Evolutionary conservation across 2,329 filamentous ascomycete species (phyloP), one percentile per base, ranked within the genome.

Genomic region (Nothophoma quercina): DNA sequence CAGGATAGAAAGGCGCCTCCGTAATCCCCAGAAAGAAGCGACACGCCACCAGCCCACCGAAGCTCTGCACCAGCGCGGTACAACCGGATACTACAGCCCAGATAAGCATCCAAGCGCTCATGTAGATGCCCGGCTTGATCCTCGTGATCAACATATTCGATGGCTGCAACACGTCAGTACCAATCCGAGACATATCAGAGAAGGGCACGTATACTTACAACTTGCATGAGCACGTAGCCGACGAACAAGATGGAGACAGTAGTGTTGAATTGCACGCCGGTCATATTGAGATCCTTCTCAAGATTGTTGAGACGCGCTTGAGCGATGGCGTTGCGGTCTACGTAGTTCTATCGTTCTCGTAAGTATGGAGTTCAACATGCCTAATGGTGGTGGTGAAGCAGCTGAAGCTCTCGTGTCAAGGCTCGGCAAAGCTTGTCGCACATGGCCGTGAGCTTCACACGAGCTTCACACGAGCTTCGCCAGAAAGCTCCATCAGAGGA

Each of bases 291-390:
- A 43, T 88, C 86, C 0, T 77, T 72, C 48, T 87, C 82, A 7
- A 90, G 75, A 12, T 85, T 84, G 65, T 85, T 84, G 44, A 89
- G 75, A 7, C 83, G 80, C 0, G 87, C 87, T 5, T 85, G 80
- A 0, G 85, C 85, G 55, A 89, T 87, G 66, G 88, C 86, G 68
- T 87, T 86, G 18, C 85, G 78, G 62, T 87, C 85, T 6, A 70
- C 67, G 35, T 70, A 74, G 36, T 74, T 75, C 50, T 53, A n/a
- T 1, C 1, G 4, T 19, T 1, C 1, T 1, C 4, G 33, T 53
- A 9, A 53, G 43, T 28, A 44, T 19, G 19, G 3, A 4, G 5
- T 13, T 25, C 12, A 7, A 28, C 12, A 16, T 21, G 7, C 2
- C 3, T 9, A 12, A n/a, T 19, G 18, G 16, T 30, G 35, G 13